These are phyloP conservation scores for Cystoderma amianthinum DNA, from an alignment of 768 basidiomycete genomes.

Conservation along the genomic window DNA sequence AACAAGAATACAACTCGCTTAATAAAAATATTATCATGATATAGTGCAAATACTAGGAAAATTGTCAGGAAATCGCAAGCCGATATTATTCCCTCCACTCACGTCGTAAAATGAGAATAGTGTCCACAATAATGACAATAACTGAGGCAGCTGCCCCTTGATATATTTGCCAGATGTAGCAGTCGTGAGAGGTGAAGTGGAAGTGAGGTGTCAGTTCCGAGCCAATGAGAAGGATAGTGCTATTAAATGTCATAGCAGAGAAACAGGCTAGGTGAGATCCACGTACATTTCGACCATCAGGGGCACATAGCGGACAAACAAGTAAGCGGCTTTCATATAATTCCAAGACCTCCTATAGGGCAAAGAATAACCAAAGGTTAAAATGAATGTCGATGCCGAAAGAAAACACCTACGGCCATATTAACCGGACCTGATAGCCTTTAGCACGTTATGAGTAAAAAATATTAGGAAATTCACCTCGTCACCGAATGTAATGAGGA, in stretches of 20 bases:
- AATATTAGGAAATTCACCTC: slow-evolving; percentile 20
- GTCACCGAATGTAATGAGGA: slow-evolving; percentile 29
- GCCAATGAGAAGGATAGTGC: too few species aligned
- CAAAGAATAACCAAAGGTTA: too few species aligned
- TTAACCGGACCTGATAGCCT: slow-evolving; percentile 21
- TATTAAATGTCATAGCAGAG: too few species aligned
- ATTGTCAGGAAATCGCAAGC: background rate
- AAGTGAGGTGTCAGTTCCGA: too few species aligned
- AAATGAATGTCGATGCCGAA: slow-evolving; percentile 18
- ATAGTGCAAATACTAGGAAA: slow-evolving; percentile 29
- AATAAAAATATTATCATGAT: slow-evolving; percentile 24
- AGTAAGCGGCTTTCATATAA: too few species aligned
- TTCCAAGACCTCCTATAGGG: too few species aligned
- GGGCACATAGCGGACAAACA: too few species aligned
- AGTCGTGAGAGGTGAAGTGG: too few species aligned
- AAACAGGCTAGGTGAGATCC: too few species aligned
- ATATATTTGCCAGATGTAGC: too few species aligned
- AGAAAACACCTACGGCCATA: slow-evolving; percentile 31
- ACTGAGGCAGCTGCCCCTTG: too few species aligned
- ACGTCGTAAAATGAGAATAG: slow-evolving; percentile 33
- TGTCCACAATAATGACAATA: slow-evolving; percentile 32
- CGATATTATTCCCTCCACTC: background rate
- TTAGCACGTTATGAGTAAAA: background rate
- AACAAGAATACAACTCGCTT: slow-evolving; percentile 15
- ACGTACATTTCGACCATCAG: too few species aligned